Percentiles rank a stretch among this genome's conserved stretches.
These are phyloP conservation scores for Helicostylum pulchrum DNA, from an alignment of 192 early-diverging fungal genomes.

Conservation along the genomic window DNA sequence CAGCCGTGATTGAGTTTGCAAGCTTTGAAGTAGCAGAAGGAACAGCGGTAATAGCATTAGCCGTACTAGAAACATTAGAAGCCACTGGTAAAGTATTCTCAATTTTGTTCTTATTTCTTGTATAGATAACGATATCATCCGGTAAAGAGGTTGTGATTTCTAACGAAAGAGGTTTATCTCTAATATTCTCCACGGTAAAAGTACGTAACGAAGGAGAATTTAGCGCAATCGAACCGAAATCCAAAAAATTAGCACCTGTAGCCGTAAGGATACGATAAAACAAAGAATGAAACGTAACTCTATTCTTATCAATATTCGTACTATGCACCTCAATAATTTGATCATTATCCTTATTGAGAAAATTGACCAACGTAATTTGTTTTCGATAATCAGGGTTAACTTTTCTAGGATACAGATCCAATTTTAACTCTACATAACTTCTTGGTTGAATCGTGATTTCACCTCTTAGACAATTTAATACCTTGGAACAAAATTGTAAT, in stretches of 20 bases:
- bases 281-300: slow-evolving; percentile 95
- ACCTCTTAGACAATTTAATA: slow-evolving; percentile 73
- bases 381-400: slow-evolving; percentile 98
- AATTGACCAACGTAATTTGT: slow-evolving; percentile 91
- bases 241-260: slow-evolving; percentile 89
- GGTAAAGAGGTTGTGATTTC: slow-evolving; percentile 44
- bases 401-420: slow-evolving; percentile 96
- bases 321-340: slow-evolving; percentile 88
- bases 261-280: slow-evolving; percentile 89
- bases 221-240: slow-evolving; percentile 88
- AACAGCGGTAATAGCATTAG: background rate
- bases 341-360: slow-evolving; percentile 85
- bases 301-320: slow-evolving; percentile 92
- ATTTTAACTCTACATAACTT: slow-evolving; percentile 71
- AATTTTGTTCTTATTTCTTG: slow-evolving; percentile 17
- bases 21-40: background rate
- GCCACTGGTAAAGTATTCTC: background rate
- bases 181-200: slow-evolving; percentile 86
- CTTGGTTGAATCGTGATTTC: slow-evolving; percentile 78
- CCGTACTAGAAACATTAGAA: background rate
- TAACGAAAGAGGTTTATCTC: slow-evolving; percentile 45
- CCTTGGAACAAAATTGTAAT: slow-evolving; percentile 88
- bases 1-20: background rate
- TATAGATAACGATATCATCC: slow-evolving; percentile 40
- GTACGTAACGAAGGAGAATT: slow-evolving; percentile 75